phyloP scores from a whole-genome alignment of 2,329 filamentous ascomycete genomes.

The Exophiala mesophila region DNA sequence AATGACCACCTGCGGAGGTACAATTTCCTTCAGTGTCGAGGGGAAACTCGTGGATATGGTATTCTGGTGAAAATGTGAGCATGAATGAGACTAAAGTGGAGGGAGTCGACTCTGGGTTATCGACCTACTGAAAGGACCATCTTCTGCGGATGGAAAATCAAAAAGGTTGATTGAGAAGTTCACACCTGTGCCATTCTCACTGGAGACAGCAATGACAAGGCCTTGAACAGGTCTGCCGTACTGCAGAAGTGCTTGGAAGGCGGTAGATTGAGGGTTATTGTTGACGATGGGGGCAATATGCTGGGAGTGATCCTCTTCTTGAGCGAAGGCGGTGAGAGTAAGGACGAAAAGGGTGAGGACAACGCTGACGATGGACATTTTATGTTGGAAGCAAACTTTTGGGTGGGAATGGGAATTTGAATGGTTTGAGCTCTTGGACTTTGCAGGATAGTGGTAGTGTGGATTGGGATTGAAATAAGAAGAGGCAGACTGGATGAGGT shows the following conservation, averaged over 20 bases:
- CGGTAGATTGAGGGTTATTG: slow-evolving; percentile 52
- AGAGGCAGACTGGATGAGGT: no score
- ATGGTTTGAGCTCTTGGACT: no score
- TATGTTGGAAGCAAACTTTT: slow-evolving; percentile 1
- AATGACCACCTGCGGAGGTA: slow-evolving; percentile 60
- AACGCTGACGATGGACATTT: slow-evolving; percentile 24
- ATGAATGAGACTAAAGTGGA: background rate
- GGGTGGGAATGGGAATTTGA: background rate
- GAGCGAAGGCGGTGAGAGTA: slow-evolving; percentile 23
- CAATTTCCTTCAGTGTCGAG: slow-evolving; percentile 67
- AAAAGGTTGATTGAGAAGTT: slow-evolving; percentile 52
- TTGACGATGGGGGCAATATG: slow-evolving; percentile 49
- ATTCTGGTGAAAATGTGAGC: slow-evolving; percentile 44
- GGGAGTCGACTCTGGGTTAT: background rate
- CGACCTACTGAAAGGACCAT: slow-evolving; percentile 57
- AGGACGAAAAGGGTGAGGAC: slow-evolving; percentile 24
- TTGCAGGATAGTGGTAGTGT: no score
- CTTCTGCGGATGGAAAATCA: slow-evolving; percentile 51
- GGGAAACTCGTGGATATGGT: slow-evolving; percentile 65
- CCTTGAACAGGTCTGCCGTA: slow-evolving; percentile 54
- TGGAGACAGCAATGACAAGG: slow-evolving; percentile 44
- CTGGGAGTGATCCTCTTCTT: slow-evolving; percentile 27
- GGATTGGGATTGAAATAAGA: no score
- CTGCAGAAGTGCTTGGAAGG: slow-evolving; percentile 53
- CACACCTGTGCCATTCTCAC: slow-evolving; percentile 51